These are phyloP conservation scores for Trypanosoma caninum DNA, from an alignment of 208 protist species.

Conservation along the genomic window DNA sequence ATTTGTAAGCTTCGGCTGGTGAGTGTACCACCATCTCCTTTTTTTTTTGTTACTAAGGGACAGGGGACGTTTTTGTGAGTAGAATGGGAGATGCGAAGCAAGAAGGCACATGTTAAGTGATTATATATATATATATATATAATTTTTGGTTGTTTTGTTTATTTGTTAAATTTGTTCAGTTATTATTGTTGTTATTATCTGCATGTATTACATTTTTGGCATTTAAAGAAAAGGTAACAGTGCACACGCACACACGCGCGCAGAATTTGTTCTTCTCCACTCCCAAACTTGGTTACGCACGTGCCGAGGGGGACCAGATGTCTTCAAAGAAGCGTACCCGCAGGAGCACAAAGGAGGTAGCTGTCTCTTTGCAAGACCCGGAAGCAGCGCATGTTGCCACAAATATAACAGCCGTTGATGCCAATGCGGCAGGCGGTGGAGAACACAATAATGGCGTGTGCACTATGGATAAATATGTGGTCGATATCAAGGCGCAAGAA, in stretches of 20 bases:
- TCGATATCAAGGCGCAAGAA: too few species aligned
- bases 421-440: not conserved
- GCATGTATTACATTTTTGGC: not conserved
- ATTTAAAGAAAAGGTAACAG: not conserved
- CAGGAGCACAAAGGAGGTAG: conserved; percentile 1
- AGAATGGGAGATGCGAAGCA: too few species aligned
- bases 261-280: too few species aligned
- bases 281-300: not conserved
- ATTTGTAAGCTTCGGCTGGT: too few species aligned
- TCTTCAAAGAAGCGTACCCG: conserved; percentile 6
- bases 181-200: conserved; percentile 8
- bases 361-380: not conserved
- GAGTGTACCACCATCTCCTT: too few species aligned
- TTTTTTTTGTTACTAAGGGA: too few species aligned
- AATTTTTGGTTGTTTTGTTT: not conserved
- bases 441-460: not conserved
- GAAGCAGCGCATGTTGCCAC: not conserved
- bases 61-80: too few species aligned
- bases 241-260: not conserved
- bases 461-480: too few species aligned
- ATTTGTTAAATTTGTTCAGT: not conserved
- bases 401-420: not conserved
- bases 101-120: too few species aligned
- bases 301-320: not conserved
- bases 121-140: too few species aligned